phyloP scores from a whole-genome alignment of 129 eudicot species.

The Flaveria trinervia region DNA sequence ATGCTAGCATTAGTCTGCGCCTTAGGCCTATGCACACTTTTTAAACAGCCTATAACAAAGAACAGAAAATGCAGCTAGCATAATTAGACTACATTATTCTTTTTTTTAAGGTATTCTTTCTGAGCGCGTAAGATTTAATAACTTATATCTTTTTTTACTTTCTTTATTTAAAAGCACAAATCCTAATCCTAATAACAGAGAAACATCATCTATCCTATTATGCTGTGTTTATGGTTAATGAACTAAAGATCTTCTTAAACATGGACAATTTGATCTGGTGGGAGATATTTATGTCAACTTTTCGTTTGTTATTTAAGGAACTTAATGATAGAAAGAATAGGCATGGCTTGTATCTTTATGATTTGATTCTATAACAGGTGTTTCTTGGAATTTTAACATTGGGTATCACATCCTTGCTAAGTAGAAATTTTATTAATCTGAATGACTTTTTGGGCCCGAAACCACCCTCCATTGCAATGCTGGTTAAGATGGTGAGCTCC shows the following conservation, averaged over 20 bases:
- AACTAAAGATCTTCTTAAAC: conserved; percentile 1
- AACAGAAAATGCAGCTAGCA: conserved; percentile 3
- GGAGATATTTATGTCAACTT: conserved; percentile 17
- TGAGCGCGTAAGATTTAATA: conserved; percentile 4
- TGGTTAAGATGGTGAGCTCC: conserved; percentile 12
- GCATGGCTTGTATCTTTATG: conserved; percentile 16
- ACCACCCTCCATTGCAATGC: neutral
- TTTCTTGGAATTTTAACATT: conserved; percentile 15
- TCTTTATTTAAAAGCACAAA: neutral
- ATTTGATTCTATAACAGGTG: conserved; percentile 12
- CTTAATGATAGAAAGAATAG: neutral
- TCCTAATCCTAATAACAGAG: neutral
- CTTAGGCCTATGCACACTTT: neutral
- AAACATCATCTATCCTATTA: neutral
- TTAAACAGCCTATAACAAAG: neutral
- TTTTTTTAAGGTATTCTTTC: conserved; percentile 8
- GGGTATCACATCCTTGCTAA: conserved; percentile 9
- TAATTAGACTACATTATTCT: neutral
- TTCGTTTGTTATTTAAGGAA: conserved; percentile 7
- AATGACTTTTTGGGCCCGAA: neutral
- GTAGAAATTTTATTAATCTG: neutral
- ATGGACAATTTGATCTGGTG: conserved; percentile 6
- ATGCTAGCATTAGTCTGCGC: neutral
- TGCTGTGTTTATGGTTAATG: neutral
- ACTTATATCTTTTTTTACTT: neutral